Percentiles rank a stretch among this genome's conserved stretches.
Conservation (phyloP, 1,284 basidiomycete genomes). For the Xerocomus nothofagi region DNA sequence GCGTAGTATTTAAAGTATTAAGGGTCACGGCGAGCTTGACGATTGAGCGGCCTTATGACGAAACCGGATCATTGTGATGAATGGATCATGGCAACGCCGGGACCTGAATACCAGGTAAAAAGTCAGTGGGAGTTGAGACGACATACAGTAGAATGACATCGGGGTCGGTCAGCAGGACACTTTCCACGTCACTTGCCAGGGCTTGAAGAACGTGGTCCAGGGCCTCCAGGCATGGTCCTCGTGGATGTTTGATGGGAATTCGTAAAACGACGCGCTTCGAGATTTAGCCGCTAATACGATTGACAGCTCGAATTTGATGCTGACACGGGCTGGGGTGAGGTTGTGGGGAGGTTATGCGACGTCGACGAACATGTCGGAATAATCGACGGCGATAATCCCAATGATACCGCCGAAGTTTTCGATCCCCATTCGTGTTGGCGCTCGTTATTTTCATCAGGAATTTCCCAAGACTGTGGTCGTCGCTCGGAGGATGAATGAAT, state of each 20-base stretch:
- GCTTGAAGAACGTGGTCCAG: neutral
- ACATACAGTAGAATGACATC: neutral
- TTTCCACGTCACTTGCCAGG: neutral
- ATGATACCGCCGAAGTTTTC: neutral
- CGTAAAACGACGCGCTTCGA: neutral
- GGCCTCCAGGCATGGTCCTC: neutral
- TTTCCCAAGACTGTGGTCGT: neutral
- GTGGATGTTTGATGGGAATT: conserved; percentile 1
- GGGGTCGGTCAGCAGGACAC: conserved; percentile 5
- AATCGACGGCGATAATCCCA: too few species aligned
- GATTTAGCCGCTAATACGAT: neutral
- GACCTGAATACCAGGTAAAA: too few species aligned
- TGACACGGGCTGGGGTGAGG: too few species aligned
- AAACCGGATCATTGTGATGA: conserved; percentile 4
- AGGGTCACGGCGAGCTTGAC: too few species aligned
- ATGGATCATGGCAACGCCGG: too few species aligned
- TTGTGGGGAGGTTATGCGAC: too few species aligned
- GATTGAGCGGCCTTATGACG: neutral
- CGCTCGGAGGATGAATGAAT: too few species aligned
- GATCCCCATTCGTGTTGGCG: neutral
- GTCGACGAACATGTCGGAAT: too few species aligned
- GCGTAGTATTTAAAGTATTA: too few species aligned
- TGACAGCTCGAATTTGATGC: neutral
- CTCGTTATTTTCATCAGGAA: neutral
- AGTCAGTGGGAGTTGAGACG: neutral